Percentiles rank a stretch among this genome's conserved stretches.
Evolutionary conservation across 306 rosid species (phyloP).

Genomic region (Prunus padus): DNA sequence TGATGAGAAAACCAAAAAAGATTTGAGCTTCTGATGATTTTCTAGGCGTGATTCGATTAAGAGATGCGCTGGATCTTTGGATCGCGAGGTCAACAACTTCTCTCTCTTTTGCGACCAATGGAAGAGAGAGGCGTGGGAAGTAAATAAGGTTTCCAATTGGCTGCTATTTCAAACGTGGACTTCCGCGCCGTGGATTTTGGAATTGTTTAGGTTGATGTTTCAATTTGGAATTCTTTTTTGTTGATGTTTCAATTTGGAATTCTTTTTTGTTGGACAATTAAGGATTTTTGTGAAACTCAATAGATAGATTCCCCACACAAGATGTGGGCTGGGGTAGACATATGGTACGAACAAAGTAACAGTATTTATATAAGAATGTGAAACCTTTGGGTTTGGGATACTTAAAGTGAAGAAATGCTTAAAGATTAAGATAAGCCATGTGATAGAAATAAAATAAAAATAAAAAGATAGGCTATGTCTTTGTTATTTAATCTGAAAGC

Average conservation of each 20-base stretch:
- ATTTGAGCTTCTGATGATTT: not conserved
- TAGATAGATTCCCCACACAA: too few species aligned
- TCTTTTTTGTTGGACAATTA: too few species aligned
- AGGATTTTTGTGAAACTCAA: too few species aligned
- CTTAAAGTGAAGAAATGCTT: too few species aligned
- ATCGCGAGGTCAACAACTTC: constrained; percentile 48
- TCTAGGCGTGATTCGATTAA: not conserved
- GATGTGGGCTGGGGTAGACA: too few species aligned
- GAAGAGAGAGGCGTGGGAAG: not conserved
- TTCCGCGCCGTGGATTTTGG: constrained; percentile 20
- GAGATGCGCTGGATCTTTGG: constrained; percentile 38
- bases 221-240: not conserved
- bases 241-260: not conserved
- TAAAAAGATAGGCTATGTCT: too few species aligned
- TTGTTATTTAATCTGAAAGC: too few species aligned
- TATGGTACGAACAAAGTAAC: too few species aligned
- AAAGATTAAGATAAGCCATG: not conserved
- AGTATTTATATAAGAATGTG: too few species aligned
- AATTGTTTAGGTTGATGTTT: not conserved
- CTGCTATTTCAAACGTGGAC: constrained; percentile 17
- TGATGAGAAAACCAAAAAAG: constrained; percentile 1
- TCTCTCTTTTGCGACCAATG: not conserved
- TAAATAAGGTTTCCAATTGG: constrained; percentile 1
- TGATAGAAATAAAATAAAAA: too few species aligned
- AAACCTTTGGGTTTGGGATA: too few species aligned